Evolutionary conservation across 2,329 filamentous ascomycete species (phyloP).

Genomic region (Aspergillus fumigatiaffinis): DNA sequence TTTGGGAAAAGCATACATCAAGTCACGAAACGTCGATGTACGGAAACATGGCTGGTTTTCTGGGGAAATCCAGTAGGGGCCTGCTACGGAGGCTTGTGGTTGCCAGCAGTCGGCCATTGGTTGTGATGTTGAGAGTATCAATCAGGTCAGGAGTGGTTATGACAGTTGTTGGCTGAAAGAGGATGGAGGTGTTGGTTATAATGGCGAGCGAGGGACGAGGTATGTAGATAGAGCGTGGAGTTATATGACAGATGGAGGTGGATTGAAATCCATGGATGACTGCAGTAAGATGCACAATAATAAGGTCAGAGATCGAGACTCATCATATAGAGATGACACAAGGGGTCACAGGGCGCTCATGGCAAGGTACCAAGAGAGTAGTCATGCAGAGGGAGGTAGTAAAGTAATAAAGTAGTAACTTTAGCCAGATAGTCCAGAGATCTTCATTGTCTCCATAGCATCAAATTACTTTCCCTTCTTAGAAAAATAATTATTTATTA

Average conservation of each 20-base stretch:
- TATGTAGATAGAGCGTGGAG: neutral
- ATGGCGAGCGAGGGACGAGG: neutral
- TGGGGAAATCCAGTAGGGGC: constrained; percentile 25
- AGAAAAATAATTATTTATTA: neutral
- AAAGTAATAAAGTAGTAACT: neutral
- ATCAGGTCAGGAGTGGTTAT: constrained; percentile 5
- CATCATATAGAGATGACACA: constrained; percentile 20
- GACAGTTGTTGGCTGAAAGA: neutral
- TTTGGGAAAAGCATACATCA: constrained; percentile 46
- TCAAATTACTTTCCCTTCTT: neutral
- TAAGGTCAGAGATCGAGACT: constrained; percentile 15
- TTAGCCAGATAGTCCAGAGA: constrained; percentile 1
- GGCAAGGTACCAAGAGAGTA: constrained; percentile 17
- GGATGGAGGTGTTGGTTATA: neutral
- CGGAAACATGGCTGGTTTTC: constrained; percentile 19
- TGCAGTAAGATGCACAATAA: constrained; percentile 15
- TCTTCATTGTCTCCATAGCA: neutral
- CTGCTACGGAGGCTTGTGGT: constrained; percentile 22
- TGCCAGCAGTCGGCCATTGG: constrained; percentile 31
- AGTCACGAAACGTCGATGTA: constrained; percentile 32
- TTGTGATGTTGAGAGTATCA: constrained; percentile 5
- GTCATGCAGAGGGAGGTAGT: neutral
- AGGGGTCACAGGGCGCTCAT: constrained; percentile 17
- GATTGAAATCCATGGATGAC: constrained; percentile 17
- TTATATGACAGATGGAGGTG: constrained; percentile 17